Conservation (phyloP, 192 early-diverging fungal genomes). For the Funneliformis mosseae region DNA sequence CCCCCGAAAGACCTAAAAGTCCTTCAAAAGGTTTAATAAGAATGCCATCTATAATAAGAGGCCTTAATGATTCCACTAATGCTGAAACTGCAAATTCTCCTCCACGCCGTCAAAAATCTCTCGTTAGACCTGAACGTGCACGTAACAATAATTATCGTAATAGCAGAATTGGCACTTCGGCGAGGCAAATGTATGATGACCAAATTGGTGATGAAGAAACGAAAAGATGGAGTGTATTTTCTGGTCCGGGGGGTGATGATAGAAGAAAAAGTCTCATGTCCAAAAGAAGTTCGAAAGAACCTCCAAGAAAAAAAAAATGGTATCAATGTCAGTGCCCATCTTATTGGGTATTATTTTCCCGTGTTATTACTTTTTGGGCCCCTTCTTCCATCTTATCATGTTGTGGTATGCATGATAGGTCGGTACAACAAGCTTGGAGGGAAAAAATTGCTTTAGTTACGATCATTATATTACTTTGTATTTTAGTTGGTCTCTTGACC, state of each 20-base stretch:
- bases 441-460: slow-evolving; percentile 90
- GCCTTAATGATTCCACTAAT: neutral
- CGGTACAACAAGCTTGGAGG: slow-evolving; percentile 80
- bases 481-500: slow-evolving; percentile 78
- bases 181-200: slow-evolving; percentile 43
- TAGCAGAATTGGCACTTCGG: slow-evolving; percentile 48
- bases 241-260: slow-evolving; percentile 37
- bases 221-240: slow-evolving; percentile 36
- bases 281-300: slow-evolving; percentile 14
- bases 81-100: no score
- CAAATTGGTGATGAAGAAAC: slow-evolving; percentile 38
- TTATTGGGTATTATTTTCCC: slow-evolving; percentile 11
- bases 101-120: slow-evolving; percentile 59
- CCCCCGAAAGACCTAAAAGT: neutral
- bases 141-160: slow-evolving; percentile 41
- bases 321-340: slow-evolving; percentile 20
- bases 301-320: slow-evolving; percentile 37
- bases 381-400: slow-evolving; percentile 13
- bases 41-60: neutral
- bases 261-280: slow-evolving; percentile 23
- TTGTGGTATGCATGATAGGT: slow-evolving; percentile 37
- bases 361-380: slow-evolving; percentile 4
- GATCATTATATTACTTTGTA: slow-evolving; percentile 75
- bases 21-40: neutral
- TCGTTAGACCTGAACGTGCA: slow-evolving; percentile 70